A percentile compares a stretch with the other conserved stretches of the same genome.
Conservation (phyloP, 2,329 filamentous ascomycete genomes). For the Colletotrichum sojae region DNA sequence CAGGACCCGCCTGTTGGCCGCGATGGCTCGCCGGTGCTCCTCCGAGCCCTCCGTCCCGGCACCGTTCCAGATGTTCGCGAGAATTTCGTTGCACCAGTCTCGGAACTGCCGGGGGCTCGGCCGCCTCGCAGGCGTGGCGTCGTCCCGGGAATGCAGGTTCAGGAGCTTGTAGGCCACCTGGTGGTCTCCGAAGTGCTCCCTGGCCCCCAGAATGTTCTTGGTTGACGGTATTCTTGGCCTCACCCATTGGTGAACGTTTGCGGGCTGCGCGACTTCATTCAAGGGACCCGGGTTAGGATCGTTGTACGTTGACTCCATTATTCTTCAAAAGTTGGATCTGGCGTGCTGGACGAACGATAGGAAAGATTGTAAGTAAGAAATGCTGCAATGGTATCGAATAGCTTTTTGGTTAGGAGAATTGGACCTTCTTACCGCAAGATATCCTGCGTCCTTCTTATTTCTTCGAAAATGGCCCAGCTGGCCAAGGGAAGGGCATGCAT, state of each 20-base stretch:
- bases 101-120: not conserved
- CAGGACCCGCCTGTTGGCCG: slow-evolving; percentile 25
- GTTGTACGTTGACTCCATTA: too few relatives aligned
- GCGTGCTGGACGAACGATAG: too few relatives aligned
- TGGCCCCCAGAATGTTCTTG: not conserved
- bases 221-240: too few relatives aligned
- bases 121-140: not conserved
- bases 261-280: too few relatives aligned
- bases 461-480: too few relatives aligned
- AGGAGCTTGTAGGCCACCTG: slow-evolving; percentile 9
- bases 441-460: not conserved
- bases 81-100: not conserved
- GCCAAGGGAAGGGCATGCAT: not conserved
- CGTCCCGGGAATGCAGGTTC: not conserved
- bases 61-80: not conserved
- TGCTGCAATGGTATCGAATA: not conserved
- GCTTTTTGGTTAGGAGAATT: not conserved
- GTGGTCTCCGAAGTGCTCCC: slow-evolving; percentile 4
- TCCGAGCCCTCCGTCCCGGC: not conserved
- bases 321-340: too few relatives aligned
- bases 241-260: too few relatives aligned
- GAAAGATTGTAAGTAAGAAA: not conserved
- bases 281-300: too few relatives aligned
- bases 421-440: too few relatives aligned
- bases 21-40: slow-evolving; percentile 17